Base-by-base conservation (phyloP, 306 rosid species). In the Adenanthera pavonina region DNA sequence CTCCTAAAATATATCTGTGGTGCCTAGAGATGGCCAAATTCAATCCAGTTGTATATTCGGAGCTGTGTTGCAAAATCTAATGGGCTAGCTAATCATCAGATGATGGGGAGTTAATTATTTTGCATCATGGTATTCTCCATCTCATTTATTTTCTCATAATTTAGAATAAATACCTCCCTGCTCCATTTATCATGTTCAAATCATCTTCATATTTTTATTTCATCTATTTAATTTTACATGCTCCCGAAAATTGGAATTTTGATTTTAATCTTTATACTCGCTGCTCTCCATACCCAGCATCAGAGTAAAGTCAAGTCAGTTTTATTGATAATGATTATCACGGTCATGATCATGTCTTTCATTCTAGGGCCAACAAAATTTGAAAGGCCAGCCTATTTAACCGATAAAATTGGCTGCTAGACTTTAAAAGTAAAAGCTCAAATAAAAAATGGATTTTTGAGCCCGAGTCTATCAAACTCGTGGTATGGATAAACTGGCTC, bases 31-130 rank as follows among this genome's bases (percentile, higher is more conserved):
- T 80, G 69, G 54, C 49, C 54, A 8, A 48, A 76, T 78, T 74
- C 77, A 79, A n/a, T 83, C 80, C 44, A 67, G 92, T 67, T 90
- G 87, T 66, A 66, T 69, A 40, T 62, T 79, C 75, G 82, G 83
- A 84, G 76, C 48, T 80, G 49, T 51, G 66, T 30, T 74, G 51
- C 88, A 78, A 73, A 85, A 83, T 78, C 81, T 78, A 56, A 61
- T 81, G 67, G 43, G 52, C 86, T 54, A 25, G 30, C 30, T 11
- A 85, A 88, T 88, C 82, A 91, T 89, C 79, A 79, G 84, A 67
- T 83, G 72, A 75, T 67, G 34, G 49, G 1, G 38, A 71, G 70
- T 64, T 75, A 53, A 25, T 25, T 25, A 25, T 25, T 25, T 25
- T 25, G 30, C 30, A 25, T 25, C 13, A 12, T 9, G 10, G 11